Evolutionary conservation across 2,329 filamentous ascomycete genomes (phyloP).

Genomic region (Fusarium continuum): DNA sequence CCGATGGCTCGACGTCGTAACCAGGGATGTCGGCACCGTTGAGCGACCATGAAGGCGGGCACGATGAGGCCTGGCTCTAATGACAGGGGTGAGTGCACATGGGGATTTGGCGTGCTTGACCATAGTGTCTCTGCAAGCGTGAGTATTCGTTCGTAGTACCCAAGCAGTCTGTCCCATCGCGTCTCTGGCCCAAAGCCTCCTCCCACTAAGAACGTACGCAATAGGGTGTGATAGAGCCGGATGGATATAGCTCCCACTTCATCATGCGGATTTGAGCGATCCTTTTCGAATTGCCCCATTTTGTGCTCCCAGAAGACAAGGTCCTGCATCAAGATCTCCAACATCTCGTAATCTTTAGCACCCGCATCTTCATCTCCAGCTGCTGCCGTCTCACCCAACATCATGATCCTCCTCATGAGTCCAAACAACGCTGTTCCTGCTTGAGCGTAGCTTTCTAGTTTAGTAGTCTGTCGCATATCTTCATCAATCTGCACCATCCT

Average conservation of each 20-base stretch:
- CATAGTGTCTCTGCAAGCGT: constrained; percentile 27
- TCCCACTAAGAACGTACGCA: constrained; percentile 32
- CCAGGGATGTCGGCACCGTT: constrained; percentile 46
- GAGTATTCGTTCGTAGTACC: constrained; percentile 44
- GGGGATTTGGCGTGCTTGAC: constrained; percentile 23
- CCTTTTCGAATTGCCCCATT: constrained; percentile 38
- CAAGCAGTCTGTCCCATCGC: constrained; percentile 44
- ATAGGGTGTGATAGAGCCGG: constrained; percentile 44
- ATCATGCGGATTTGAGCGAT: constrained; percentile 2
- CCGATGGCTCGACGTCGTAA: constrained; percentile 41
- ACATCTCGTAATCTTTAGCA: neutral
- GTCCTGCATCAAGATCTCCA: constrained; percentile 14
- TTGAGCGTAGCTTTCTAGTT: constrained; percentile 35
- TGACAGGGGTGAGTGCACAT: constrained; percentile 37
- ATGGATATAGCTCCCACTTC: constrained; percentile 35
- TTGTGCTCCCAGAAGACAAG: constrained; percentile 36
- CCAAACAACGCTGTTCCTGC: constrained; percentile 37
- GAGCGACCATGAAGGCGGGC: constrained; percentile 41
- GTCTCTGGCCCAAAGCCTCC: constrained; percentile 40
- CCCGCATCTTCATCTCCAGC: neutral
- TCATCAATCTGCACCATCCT: constrained; percentile 24
- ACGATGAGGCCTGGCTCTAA: constrained; percentile 48
- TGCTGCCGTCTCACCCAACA: constrained; percentile 22
- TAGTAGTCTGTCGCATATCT: constrained; percentile 3
- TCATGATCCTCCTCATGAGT: constrained; percentile 33